A percentile compares a stretch with the other conserved stretches of the same genome.
phyloP scores from a whole-genome alignment of 192 early-diverging fungal genomes.

The Coemansia aciculifera region DNA sequence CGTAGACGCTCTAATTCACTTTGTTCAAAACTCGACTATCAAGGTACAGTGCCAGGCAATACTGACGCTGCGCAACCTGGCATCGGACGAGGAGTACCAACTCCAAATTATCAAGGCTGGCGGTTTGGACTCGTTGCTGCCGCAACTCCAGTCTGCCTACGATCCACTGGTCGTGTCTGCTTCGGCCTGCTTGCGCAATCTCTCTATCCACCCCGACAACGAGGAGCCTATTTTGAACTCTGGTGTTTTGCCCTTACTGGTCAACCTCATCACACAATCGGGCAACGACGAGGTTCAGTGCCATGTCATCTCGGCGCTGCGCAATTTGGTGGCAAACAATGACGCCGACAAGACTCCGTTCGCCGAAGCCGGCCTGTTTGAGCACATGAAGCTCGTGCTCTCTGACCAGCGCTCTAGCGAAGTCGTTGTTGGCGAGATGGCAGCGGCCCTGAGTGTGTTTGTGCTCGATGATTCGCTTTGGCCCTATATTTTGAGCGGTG shows the following conservation, averaged over 20 bases:
- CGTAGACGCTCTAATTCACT: slow-evolving; percentile 71
- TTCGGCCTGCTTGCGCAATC: slow-evolving; percentile 85
- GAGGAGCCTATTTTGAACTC: slow-evolving; percentile 83
- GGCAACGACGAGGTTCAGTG: slow-evolving; percentile 84
- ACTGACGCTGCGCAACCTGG: slow-evolving; percentile 82
- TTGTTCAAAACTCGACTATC: slow-evolving; percentile 74
- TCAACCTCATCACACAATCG: slow-evolving; percentile 38
- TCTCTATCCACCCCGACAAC: slow-evolving; percentile 85
- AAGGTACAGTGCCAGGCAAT: slow-evolving; percentile 89
- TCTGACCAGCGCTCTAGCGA: slow-evolving; percentile 27
- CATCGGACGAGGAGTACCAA: slow-evolving; percentile 80
- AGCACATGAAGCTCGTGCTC: slow-evolving; percentile 58
- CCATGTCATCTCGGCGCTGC: slow-evolving; percentile 81
- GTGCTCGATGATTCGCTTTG: slow-evolving; percentile 76
- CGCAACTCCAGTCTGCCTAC: slow-evolving; percentile 72
- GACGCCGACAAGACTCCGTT: slow-evolving; percentile 74
- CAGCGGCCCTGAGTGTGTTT: slow-evolving; percentile 80
- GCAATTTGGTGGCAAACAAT: slow-evolving; percentile 79
- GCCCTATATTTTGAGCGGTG: slow-evolving; percentile 60
- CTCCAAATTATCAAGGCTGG: slow-evolving; percentile 74
- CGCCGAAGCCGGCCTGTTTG: slow-evolving; percentile 73
- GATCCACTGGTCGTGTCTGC: slow-evolving; percentile 78
- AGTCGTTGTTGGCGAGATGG: slow-evolving; percentile 75
- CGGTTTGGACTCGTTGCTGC: slow-evolving; percentile 71
- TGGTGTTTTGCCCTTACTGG: slow-evolving; percentile 64